Conservation (phyloP, 225 moss, liverwort and hornwort genomes). For the Pseudoscleropodium purum region DNA sequence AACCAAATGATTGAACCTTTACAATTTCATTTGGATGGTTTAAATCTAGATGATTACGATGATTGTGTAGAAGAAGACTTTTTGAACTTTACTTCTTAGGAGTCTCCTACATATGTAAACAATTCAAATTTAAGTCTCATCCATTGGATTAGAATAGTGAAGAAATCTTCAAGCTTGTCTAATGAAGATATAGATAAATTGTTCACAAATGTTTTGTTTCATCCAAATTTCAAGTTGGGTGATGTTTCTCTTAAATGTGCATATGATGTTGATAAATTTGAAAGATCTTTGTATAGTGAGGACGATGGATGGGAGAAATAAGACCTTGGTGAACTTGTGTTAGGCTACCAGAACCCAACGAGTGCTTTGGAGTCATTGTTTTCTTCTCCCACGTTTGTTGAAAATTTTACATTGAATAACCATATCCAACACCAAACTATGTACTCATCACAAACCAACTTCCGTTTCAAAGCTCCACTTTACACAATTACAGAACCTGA, state of each 20-base stretch:
- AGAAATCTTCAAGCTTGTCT: neutral
- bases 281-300: neutral
- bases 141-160: neutral
- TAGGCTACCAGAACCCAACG: fast-evolving
- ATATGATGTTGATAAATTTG: neutral
- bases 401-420: neutral
- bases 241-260: neutral
- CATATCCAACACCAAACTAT: neutral
- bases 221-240: neutral
- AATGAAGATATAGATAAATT: no score
- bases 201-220: no score
- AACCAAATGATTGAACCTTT: neutral
- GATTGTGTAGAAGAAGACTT: neutral
- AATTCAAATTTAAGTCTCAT: neutral
- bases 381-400: neutral
- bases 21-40: neutral
- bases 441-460: neutral
- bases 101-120: neutral
- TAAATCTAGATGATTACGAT: neutral
- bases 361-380: neutral
- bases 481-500: neutral
- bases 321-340: neutral
- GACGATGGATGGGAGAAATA: neutral
- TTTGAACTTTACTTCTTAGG: fast-evolving
- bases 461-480: neutral